Evolutionary conservation across 1,139 yeast species (phyloP).

Genomic region (Geotrichum histeridarum): DNA sequence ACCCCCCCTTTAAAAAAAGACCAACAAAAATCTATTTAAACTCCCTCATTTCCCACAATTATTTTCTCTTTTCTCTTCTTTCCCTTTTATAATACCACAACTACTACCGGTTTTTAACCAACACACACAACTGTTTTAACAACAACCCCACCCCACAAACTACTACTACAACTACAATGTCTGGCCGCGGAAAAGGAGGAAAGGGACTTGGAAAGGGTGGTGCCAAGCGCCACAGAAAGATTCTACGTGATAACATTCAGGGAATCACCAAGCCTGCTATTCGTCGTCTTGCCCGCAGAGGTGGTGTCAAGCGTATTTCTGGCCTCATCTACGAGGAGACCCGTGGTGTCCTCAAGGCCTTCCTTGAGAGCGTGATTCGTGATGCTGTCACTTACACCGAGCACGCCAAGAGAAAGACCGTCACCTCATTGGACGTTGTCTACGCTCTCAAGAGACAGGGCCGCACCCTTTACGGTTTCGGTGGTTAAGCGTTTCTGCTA

Average conservation of each 20-base stretch:
- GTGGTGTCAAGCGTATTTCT: slow-evolving; percentile 99
- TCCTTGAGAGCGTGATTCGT: slow-evolving; percentile 95
- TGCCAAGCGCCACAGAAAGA: slow-evolving; percentile 99
- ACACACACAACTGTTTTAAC: background rate
- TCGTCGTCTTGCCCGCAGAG: slow-evolving; percentile 99
- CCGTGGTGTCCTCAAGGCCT: slow-evolving; percentile 91
- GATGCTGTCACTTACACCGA: slow-evolving; percentile 99
- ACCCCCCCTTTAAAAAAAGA: no score
- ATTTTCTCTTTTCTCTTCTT: slow-evolving; percentile 2
- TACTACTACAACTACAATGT: slow-evolving; percentile 52
- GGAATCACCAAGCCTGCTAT: slow-evolving; percentile 99
- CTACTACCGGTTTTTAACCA: background rate
- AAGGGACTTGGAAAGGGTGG: slow-evolving; percentile 99
- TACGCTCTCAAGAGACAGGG: slow-evolving; percentile 99
- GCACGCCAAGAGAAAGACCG: slow-evolving; percentile 99
- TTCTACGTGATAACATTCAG: slow-evolving; percentile 98
- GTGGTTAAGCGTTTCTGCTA: slow-evolving; percentile 88
- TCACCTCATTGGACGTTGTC: slow-evolving; percentile 96
- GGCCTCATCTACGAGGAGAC: slow-evolving; percentile 98
- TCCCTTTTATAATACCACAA: slow-evolving; percentile 5
- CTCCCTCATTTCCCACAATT: background rate
- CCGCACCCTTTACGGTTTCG: slow-evolving; percentile 99
- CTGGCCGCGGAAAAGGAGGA: slow-evolving; percentile 99
- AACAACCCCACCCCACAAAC: background rate
- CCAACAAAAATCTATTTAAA: slow-evolving; percentile 1